Conservation (phyloP, 495 filamentous ascomycete species). For the Corynascus novoguineensis region DNA sequence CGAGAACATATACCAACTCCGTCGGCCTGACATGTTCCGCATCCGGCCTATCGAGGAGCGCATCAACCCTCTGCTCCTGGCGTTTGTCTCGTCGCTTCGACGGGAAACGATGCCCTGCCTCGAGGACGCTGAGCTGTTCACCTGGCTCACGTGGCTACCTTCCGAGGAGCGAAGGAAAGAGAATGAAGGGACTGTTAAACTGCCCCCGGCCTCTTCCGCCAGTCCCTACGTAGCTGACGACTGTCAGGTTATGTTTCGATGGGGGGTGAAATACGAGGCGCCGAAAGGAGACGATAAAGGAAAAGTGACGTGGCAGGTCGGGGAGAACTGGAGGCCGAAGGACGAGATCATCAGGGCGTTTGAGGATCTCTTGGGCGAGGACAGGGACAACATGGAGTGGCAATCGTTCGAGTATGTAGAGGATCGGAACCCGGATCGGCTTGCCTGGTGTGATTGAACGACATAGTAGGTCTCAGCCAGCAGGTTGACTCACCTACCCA, state of each 20-base stretch:
- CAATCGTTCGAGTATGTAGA: background rate
- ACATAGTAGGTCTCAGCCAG: too few relatives aligned
- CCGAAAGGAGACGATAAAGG: constrained; percentile 1
- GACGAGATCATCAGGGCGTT: background rate
- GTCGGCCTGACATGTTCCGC: constrained; percentile 28
- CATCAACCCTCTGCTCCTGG: constrained; percentile 25
- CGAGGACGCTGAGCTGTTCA: constrained; percentile 1
- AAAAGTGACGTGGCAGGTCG: constrained; percentile 1
- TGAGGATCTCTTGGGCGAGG: background rate
- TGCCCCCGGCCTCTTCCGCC: background rate
- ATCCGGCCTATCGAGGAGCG: constrained; percentile 22
- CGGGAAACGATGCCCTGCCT: background rate
- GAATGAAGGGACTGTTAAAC: background rate
- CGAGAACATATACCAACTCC: constrained; percentile 1
- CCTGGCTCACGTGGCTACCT: background rate
- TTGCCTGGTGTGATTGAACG: too few relatives aligned
- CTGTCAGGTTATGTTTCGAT: background rate
- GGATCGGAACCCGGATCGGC: background rate
- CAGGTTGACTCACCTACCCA: too few relatives aligned
- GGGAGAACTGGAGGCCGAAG: constrained; percentile 1
- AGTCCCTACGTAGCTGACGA: too few relatives aligned
- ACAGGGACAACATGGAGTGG: constrained; percentile 3
- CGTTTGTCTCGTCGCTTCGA: constrained; percentile 18
- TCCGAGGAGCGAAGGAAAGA: background rate
- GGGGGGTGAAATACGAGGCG: constrained; percentile 6